Evolutionary conservation across 2,329 filamentous ascomycete species (phyloP).

Genomic region (Neobulgaria alba): DNA sequence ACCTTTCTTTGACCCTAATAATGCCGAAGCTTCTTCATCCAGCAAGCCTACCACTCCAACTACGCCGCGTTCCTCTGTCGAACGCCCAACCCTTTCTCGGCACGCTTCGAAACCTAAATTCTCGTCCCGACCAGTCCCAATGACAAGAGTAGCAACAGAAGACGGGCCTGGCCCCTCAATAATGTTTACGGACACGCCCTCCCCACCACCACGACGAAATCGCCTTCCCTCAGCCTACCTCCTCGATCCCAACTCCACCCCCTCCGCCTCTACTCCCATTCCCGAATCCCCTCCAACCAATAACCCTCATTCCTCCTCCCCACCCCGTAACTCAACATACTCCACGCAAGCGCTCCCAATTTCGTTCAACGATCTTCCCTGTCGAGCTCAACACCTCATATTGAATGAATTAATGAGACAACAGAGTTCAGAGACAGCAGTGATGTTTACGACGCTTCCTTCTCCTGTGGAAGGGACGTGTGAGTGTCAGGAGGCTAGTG

Average conservation of each 20-base stretch:
- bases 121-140: slow-evolving; percentile 63
- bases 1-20: slow-evolving; percentile 12
- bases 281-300: slow-evolving; percentile 1
- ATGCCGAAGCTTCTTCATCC: slow-evolving; percentile 1
- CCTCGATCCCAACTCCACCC: slow-evolving; percentile 4
- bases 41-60: slow-evolving; percentile 12
- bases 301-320: no score
- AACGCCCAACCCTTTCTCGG: slow-evolving; percentile 41
- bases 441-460: slow-evolving; percentile 75
- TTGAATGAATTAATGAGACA: slow-evolving; percentile 73
- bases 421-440: slow-evolving; percentile 62
- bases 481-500: slow-evolving; percentile 58
- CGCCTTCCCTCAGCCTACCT: slow-evolving; percentile 25
- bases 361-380: slow-evolving; percentile 80
- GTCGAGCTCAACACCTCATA: slow-evolving; percentile 76
- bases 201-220: slow-evolving; percentile 15
- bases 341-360: slow-evolving; percentile 57
- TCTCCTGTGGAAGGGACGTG: slow-evolving; percentile 72
- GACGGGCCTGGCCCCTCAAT: slow-evolving; percentile 62
- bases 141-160: slow-evolving; percentile 56
- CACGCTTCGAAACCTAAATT: slow-evolving; percentile 55
- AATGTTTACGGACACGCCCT: slow-evolving; percentile 55
- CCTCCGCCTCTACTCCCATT: slow-evolving; percentile 13
- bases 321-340: slow-evolving; percentile 35
- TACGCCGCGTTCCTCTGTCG: slow-evolving; percentile 17